These are phyloP conservation scores for Chimonanthus salicifolius DNA, from an alignment of 164 flowering plant species.

Conservation along the genomic window DNA sequence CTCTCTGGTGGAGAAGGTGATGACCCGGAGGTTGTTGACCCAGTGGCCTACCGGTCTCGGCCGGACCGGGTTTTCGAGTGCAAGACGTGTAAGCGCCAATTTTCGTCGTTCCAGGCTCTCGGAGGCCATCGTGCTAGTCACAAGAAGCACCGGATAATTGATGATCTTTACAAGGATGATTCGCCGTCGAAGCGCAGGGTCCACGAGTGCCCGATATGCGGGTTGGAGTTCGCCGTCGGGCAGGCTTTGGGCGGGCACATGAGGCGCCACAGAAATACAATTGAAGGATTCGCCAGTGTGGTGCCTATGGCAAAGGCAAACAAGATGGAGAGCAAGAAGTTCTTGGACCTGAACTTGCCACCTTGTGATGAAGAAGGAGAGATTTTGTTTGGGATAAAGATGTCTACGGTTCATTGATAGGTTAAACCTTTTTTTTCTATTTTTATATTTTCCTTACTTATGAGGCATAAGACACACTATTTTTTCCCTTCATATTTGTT, in stretches of 20 bases:
- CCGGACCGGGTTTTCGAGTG: no score
- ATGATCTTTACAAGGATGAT: not conserved
- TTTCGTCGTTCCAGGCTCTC: no score
- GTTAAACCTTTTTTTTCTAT: no score
- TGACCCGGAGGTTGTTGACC: no score
- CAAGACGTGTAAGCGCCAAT: no score
- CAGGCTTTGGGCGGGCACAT: constrained; percentile 73
- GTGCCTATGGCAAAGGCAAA: constrained; percentile 22
- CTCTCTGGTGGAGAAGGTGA: no score
- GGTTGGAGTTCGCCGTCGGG: constrained; percentile 49
- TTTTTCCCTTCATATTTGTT: not conserved
- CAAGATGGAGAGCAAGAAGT: constrained; percentile 27
- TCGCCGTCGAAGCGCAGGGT: constrained; percentile 21
- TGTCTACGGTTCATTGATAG: not conserved
- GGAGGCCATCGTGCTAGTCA: no score
- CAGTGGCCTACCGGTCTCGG: no score
- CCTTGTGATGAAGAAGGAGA: constrained; percentile 37
- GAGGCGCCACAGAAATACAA: constrained; percentile 43
- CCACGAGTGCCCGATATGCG: constrained; percentile 63
- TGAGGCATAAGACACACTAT: no score
- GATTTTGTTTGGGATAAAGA: not conserved
- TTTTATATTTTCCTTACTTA: no score
- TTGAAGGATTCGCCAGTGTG: not conserved
- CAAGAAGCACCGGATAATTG: constrained; percentile 52
- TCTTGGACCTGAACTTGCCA: constrained; percentile 62